Percentiles rank a stretch among this genome's conserved stretches.
Conservation (phyloP, 148 eudicot species). For the Polygonum maritimum region DNA sequence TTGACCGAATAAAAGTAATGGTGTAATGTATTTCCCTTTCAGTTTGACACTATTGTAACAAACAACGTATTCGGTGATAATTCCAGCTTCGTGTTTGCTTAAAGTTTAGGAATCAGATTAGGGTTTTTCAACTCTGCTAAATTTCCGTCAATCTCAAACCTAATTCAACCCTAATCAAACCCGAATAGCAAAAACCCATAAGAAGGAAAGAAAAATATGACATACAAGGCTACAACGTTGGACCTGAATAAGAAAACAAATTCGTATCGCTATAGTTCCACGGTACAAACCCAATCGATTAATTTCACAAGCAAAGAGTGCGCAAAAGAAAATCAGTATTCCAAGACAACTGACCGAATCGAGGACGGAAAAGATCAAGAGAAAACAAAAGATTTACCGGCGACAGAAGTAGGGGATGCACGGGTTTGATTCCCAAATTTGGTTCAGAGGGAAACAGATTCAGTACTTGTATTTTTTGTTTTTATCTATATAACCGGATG, state of each 20-base stretch:
- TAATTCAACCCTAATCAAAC: background rate
- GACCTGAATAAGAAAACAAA: background rate
- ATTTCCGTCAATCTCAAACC: background rate
- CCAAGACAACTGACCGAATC: background rate
- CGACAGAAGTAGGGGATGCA: constrained; percentile 5
- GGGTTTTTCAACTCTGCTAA: background rate
- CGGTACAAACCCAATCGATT: background rate
- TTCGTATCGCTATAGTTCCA: background rate
- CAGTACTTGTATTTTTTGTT: too few species aligned
- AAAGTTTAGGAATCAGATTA: background rate
- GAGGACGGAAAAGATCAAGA: background rate
- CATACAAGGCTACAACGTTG: background rate
- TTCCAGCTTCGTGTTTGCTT: background rate
- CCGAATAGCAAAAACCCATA: background rate
- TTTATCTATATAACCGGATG: too few species aligned
- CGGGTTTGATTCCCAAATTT: too few species aligned
- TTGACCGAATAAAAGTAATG: background rate
- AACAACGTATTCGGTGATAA: constrained; percentile 53
- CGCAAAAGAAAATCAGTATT: background rate
- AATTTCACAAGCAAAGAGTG: background rate
- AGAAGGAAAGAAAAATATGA: background rate
- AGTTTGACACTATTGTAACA: constrained; percentile 95
- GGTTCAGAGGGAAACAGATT: too few species aligned
- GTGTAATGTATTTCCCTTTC: constrained; percentile 19
- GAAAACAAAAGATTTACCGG: background rate